Evolutionary conservation across 202 grass and related monocot genomes (phyloP).

Genomic region (Dendrocalamus latiflorus): DNA sequence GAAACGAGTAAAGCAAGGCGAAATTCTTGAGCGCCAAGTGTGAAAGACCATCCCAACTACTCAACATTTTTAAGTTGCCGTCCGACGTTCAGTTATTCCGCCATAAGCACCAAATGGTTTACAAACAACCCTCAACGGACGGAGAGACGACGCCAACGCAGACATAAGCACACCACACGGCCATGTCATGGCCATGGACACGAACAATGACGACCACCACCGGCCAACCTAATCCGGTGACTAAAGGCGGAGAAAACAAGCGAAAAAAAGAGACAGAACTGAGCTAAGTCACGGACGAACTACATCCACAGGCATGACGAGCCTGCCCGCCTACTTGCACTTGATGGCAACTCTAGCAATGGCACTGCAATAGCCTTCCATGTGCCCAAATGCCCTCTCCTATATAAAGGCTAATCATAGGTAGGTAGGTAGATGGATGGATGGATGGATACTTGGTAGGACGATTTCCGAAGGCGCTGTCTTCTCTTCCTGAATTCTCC

Average conservation of each 20-base stretch:
- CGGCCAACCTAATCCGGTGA: constrained; percentile 24
- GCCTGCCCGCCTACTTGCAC: constrained; percentile 6
- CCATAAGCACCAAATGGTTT: constrained; percentile 18
- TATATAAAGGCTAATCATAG: constrained; percentile 36
- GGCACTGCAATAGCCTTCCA: constrained; percentile 13
- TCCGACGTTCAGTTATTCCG: constrained; percentile 32
- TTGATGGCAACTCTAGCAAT: constrained; percentile 21
- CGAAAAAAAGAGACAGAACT: not conserved
- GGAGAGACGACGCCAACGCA: not conserved
- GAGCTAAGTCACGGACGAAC: not conserved
- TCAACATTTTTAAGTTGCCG: constrained; percentile 2
- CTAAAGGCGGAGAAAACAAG: not conserved
- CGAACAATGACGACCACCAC: constrained; percentile 1
- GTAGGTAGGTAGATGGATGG: constrained; percentile 24
- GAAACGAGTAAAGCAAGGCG: not conserved
- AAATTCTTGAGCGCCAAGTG: not conserved
- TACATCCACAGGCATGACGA: constrained; percentile 14
- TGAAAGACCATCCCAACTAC: not conserved
- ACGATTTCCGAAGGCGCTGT: not conserved
- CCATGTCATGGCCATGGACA: constrained; percentile 17
- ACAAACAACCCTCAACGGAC: constrained; percentile 22
- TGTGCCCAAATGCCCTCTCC: constrained; percentile 37
- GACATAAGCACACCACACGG: constrained; percentile 17
- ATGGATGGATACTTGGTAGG: constrained; percentile 5
- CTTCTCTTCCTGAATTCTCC: constrained; percentile 1